A percentile compares a stretch with the other conserved stretches of the same genome.
These are phyloP conservation scores for Casuarina equisetifolia DNA, from an alignment of 306 rosid species.

Conservation along the genomic window DNA sequence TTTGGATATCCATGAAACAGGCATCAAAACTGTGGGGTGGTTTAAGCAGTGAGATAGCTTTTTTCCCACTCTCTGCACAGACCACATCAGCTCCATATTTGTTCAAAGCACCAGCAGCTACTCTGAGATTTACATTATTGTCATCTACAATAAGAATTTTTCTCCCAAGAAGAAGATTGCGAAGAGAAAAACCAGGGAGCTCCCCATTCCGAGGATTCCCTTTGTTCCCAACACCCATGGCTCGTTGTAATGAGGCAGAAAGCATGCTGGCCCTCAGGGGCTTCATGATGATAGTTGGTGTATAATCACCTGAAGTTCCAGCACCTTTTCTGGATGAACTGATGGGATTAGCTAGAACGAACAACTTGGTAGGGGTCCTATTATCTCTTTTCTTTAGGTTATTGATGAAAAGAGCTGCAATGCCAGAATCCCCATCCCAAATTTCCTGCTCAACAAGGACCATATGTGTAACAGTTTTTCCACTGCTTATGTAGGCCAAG, in stretches of 20 bases:
- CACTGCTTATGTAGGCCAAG: conserved; percentile 42
- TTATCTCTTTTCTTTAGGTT: conserved; percentile 37
- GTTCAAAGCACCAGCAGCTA: conserved; percentile 92
- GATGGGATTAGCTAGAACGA: conserved; percentile 65
- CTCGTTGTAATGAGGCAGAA: conserved; percentile 78
- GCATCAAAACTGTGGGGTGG: conserved; percentile 92
- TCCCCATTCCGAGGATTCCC: conserved; percentile 68
- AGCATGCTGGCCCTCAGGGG: conserved; percentile 95
- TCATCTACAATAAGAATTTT: conserved; percentile 88
- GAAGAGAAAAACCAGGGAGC: conserved; percentile 64
- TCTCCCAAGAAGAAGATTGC: conserved; percentile 72
- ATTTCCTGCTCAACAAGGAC: conserved; percentile 77
- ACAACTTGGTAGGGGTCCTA: conserved; percentile 60
- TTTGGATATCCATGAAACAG: conserved; percentile 97
- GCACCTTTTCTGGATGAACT: conserved; percentile 43
- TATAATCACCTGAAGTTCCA: conserved; percentile 31
- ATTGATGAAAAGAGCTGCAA: conserved; percentile 46
- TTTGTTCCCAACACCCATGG: conserved; percentile 70
- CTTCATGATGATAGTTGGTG: conserved; percentile 61
- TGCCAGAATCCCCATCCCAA: conserved; percentile 66
- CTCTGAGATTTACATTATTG: conserved; percentile 78
- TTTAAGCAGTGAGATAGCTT: conserved; percentile 62
- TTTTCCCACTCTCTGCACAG: conserved; percentile 73
- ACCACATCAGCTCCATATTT: conserved; percentile 90
- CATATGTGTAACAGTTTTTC: conserved; percentile 46